Percentiles rank a stretch among this genome's conserved stretches.
Evolutionary conservation across 2,329 filamentous ascomycete species (phyloP).

Genomic region (Cladosporium cucumerinum): DNA sequence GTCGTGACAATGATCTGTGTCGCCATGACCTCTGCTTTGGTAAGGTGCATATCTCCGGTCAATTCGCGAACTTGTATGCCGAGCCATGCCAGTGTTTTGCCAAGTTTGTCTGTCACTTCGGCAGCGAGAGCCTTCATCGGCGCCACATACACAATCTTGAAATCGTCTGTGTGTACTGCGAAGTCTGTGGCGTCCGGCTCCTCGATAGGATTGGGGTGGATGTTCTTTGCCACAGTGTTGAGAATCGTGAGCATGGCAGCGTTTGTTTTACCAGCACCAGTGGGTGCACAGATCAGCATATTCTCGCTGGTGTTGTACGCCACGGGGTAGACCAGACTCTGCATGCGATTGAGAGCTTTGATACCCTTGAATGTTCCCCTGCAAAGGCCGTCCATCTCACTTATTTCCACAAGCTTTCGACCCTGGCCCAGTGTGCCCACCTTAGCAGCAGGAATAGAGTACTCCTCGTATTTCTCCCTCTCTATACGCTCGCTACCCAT

Average conservation of each 20-base stretch:
- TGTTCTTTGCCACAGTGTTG: slow-evolving; percentile 83
- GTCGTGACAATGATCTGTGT: slow-evolving; percentile 99
- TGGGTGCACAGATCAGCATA: slow-evolving; percentile 97
- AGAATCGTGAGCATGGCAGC: slow-evolving; percentile 95
- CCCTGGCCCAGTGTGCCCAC: slow-evolving; percentile 70
- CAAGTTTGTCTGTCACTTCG: slow-evolving; percentile 91
- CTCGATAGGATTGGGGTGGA: slow-evolving; percentile 74
- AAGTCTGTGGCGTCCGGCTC: slow-evolving; percentile 72
- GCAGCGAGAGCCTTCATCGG: slow-evolving; percentile 98
- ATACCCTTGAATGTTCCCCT: slow-evolving; percentile 91
- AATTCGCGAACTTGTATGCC: slow-evolving; percentile 88
- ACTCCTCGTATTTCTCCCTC: slow-evolving; percentile 78
- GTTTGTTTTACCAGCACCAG: slow-evolving; percentile 93
- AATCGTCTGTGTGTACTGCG: slow-evolving; percentile 76
- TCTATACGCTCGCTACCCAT: slow-evolving; percentile 69
- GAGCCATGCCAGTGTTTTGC: slow-evolving; percentile 88
- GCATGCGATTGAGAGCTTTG: slow-evolving; percentile 93
- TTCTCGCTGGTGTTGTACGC: slow-evolving; percentile 96
- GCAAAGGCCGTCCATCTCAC: slow-evolving; percentile 84
- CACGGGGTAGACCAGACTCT: slow-evolving; percentile 91
- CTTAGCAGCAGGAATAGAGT: slow-evolving; percentile 76
- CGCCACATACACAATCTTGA: slow-evolving; percentile 98
- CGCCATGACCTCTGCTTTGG: slow-evolving; percentile 89
- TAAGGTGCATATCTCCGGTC: slow-evolving; percentile 98
- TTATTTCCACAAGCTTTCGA: slow-evolving; percentile 73